Base-by-base conservation (phyloP, 352 stramenopile genomes). In the Phytophthora hybrid region DNA sequence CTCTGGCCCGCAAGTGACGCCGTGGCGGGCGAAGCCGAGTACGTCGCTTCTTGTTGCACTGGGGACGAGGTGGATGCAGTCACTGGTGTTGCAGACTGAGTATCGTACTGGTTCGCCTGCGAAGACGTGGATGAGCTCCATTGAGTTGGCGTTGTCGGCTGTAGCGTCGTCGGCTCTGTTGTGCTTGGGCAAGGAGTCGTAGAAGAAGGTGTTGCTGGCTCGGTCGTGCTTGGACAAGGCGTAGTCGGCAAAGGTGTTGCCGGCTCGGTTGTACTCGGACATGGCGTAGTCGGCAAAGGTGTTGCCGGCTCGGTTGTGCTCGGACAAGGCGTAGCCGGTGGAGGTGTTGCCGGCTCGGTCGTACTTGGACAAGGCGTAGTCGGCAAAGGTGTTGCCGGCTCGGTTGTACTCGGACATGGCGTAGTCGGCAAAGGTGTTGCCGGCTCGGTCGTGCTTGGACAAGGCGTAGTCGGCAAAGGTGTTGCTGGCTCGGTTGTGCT, bases 131-230 rank as follows among this genome's bases (percentile, higher is more conserved):
- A 19, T 19, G 41, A 49, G n/a, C 41, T 49, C 41, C 41, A 49
- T 19, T 49, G 41, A 49, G 13, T 19, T 19, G 62, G 41, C 16
- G 70, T 65, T 2, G 53, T 3, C 18, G 55, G 47, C 16, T 47
- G 31, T 9, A 32, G 37, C 23, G 54, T 63, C 5, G 14, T 5
- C 32, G 61, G 53, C 31, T 52, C 29, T 1, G n/a, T 58, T 11
- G 68, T 58, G n/a, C 18, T 56, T 34, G 67, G 66, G 16, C 29
- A 58, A 9, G 55, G 56, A 2, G 55, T 62, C 9, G 55, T 44
- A 37, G 61, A 18, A 3, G 10, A 5, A 7, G 55, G 46, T 1
- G 60, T 62, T 23, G 21, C 56, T 23, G 56, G 56, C 18, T 39
- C 34, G 10, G 37, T 63, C 21, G 56, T 62, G 34, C 9, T 52